Percentiles rank a stretch among this genome's conserved stretches.
Evolutionary conservation across 805 yeast species (phyloP).

Genomic region (Saccharomycopsis lassenensis): DNA sequence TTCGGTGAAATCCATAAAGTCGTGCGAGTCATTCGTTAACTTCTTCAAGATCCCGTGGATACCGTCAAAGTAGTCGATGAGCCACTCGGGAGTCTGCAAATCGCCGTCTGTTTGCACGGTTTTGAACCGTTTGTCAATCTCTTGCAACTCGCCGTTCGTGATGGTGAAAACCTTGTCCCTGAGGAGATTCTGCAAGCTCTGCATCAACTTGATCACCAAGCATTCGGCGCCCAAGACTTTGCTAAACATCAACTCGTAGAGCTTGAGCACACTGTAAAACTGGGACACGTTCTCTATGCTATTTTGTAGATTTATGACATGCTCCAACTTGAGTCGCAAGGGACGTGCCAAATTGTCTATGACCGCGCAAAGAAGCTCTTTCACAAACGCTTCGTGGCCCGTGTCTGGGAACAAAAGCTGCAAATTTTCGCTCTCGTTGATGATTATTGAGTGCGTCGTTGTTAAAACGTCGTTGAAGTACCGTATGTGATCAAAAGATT

Average conservation of each 20-base stretch:
- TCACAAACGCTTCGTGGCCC: constrained; percentile 18
- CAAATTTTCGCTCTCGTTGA: constrained; percentile 76
- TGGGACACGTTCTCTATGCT: constrained; percentile 45
- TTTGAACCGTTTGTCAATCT: constrained; percentile 24
- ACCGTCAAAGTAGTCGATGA: constrained; percentile 51
- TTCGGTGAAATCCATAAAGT: constrained; percentile 31
- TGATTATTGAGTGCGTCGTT: constrained; percentile 73
- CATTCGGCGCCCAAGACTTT: constrained; percentile 20
- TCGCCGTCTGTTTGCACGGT: constrained; percentile 35
- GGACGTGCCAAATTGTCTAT: constrained; percentile 49
- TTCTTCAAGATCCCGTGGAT: constrained; percentile 47
- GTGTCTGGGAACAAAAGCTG: constrained; percentile 41
- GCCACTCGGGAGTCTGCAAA: constrained; percentile 77
- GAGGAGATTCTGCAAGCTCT: constrained; percentile 26
- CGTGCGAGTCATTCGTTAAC: constrained; percentile 24
- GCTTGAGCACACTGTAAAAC: constrained; percentile 49
- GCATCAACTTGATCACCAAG: constrained; percentile 22
- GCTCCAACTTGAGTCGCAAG: constrained; percentile 53
- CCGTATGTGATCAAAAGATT: too few species aligned
- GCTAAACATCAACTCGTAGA: constrained; percentile 60
- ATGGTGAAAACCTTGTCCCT: constrained; percentile 31
- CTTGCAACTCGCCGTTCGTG: constrained; percentile 26
- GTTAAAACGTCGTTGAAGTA: constrained; percentile 85
- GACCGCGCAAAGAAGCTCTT: constrained; percentile 29
- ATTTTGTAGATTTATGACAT: constrained; percentile 53